phyloP scores from a whole-genome alignment of 805 yeast species.

The Jamesozyma rosinii region DNA sequence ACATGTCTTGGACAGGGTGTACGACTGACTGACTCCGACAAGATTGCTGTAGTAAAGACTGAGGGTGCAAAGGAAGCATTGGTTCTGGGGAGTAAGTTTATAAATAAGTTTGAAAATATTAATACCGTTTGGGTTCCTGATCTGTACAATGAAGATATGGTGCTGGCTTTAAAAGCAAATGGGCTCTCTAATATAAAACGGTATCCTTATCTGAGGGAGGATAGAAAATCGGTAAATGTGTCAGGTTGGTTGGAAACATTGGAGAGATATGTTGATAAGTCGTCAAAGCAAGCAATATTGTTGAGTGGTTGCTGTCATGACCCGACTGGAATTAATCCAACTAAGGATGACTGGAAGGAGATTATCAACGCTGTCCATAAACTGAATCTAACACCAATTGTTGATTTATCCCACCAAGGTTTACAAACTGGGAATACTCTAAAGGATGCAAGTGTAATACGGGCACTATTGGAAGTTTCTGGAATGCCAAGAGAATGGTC shows the following conservation, averaged over 20 bases:
- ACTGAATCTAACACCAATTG: slow-evolving; percentile 62
- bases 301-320: slow-evolving; percentile 94
- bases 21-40: too few species aligned
- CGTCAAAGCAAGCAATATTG: slow-evolving; percentile 39
- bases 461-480: slow-evolving; percentile 24
- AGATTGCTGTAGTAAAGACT: too few species aligned
- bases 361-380: slow-evolving; percentile 54
- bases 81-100: too few species aligned
- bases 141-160: too few species aligned
- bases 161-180: too few species aligned
- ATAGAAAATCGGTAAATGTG: neutral
- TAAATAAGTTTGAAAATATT: too few species aligned
- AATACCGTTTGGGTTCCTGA: too few species aligned
- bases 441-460: slow-evolving; percentile 54
- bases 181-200: neutral
- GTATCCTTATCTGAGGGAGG: neutral
- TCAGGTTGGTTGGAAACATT: neutral
- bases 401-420: slow-evolving; percentile 94
- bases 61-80: too few species aligned
- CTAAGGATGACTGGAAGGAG: slow-evolving; percentile 67
- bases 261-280: neutral
- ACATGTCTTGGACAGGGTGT: too few species aligned
- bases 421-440: slow-evolving; percentile 78
- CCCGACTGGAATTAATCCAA: slow-evolving; percentile 93
- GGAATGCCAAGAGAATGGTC: slow-evolving; percentile 25